phyloP scores from a whole-genome alignment of 108 stramenopile genomes.

The Pseudonitzschia multiseries region DNA sequence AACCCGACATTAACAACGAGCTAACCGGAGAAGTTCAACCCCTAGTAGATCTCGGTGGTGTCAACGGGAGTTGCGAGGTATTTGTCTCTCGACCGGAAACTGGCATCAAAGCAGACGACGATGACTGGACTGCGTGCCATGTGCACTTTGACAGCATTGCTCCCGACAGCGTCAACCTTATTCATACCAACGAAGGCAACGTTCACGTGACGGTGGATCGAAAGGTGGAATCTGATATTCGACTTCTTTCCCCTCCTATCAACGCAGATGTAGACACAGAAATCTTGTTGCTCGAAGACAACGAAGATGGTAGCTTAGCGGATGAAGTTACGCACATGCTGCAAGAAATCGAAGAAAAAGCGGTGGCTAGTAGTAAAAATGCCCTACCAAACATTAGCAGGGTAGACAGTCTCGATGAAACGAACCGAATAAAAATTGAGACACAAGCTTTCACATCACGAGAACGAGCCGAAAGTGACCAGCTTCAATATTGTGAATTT shows the following conservation, averaged over 20 bases:
- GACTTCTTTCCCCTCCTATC: constrained; percentile 46
- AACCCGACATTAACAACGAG: constrained; percentile 25
- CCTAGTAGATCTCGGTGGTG: constrained; percentile 80
- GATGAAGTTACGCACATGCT: constrained; percentile 16
- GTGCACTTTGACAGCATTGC: constrained; percentile 81
- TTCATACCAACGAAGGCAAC: constrained; percentile 47
- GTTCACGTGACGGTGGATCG: constrained; percentile 74
- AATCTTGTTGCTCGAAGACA: constrained; percentile 47
- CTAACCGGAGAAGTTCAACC: constrained; percentile 32
- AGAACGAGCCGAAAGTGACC: constrained; percentile 12
- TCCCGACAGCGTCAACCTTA: constrained; percentile 66
- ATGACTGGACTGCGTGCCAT: constrained; percentile 34
- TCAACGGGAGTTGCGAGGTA: constrained; percentile 86
- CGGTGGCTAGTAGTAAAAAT: neutral
- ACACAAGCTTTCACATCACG: constrained; percentile 24
- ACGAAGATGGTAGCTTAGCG: constrained; percentile 27
- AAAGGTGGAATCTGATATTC: constrained; percentile 78
- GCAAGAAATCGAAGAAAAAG: constrained; percentile 3
- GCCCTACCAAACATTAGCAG: neutral
- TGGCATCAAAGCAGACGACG: neutral
- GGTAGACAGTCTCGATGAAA: neutral
- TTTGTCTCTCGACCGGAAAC: constrained; percentile 3
- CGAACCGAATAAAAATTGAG: neutral
- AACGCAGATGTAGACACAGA: constrained; percentile 24
- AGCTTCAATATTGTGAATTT: constrained; percentile 36